Base-by-base conservation (phyloP, 805 yeast genomes). In the Candida silvicultrix region DNA sequence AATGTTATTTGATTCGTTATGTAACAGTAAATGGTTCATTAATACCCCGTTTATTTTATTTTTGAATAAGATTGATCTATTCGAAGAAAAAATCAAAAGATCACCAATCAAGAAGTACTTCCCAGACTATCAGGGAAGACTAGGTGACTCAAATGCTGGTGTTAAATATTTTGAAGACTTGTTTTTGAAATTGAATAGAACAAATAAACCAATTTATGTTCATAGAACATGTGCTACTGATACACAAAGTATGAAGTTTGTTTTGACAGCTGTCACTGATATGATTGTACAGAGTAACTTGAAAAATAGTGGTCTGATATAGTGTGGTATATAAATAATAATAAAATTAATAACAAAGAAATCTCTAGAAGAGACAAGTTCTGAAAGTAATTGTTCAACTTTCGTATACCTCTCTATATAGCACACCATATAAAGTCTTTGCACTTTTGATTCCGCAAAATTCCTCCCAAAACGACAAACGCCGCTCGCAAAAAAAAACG, bases 161-260 rank as follows among this genome's bases (percentile, higher is more conserved):
- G 60, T 82, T 19, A 74, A 75, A 52, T 89, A 78, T 59, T 85
- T 92, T 59, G 95, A 86, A 58, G 68, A 70, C 38, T 66, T 78
- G 42, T 87, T 89, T 54, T 58, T 83, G 47, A 70, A 77, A 45
- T 63, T 86, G 49, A 88, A 89, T 62, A 69, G 78, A 49, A 63
- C 75, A 4, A 75, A 80, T 29, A 74, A 78, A 41, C 92, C 89
- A n/a, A 77, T 94, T 29, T 94, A 94, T 61, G 85, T 88, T 20
- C 97, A 89, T 67, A 71, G 89, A 53, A 94, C 99, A 1, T 89
- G 97, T 67, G 99, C 99, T 0, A 94, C 99, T 0, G 98, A 94
- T 63, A 79, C 95, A 0, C 73, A 78, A 45, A 78, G 89, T 25
- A 94, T 94, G 96, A 77, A 78, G 58, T 92, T 90, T 59, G 97